A percentile compares a stretch with the other conserved stretches of the same genome.
phyloP scores from a whole-genome alignment of 2,329 filamentous ascomycete genomes.

The Paraphoma chrysanthemicola region DNA sequence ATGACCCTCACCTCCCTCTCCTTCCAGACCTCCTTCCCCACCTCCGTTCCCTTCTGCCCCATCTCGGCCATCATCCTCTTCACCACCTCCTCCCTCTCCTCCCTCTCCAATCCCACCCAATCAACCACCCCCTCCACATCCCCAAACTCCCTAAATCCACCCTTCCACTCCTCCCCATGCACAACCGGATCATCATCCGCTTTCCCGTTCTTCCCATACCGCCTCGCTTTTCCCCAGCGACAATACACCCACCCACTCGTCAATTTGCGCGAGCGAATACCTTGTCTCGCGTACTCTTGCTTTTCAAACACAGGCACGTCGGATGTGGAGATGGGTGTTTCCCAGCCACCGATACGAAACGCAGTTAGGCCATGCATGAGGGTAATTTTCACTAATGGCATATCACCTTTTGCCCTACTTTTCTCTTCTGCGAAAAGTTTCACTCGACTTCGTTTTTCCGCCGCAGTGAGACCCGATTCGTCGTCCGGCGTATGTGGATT shows the following conservation, averaged over 20 bases:
- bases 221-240: conserved; percentile 28
- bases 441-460: conserved; percentile 5
- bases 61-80: background rate
- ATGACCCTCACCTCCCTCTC: background rate
- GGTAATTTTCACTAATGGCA: conserved; percentile 25
- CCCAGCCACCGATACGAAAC: conserved; percentile 38
- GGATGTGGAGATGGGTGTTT: conserved; percentile 1
- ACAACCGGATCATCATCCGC: conserved; percentile 9
- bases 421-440: conserved; percentile 11
- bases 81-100: background rate
- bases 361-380: conserved; percentile 30
- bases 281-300: background rate
- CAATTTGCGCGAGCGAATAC: conserved; percentile 16
- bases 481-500: conserved; percentile 3
- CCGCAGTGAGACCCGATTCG: background rate
- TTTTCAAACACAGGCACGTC: background rate
- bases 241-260: conserved; percentile 34
- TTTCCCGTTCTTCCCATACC: conserved; percentile 10
- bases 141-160: conserved; percentile 34
- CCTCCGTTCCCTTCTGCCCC: background rate
- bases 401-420: conserved; percentile 15
- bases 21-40: background rate
- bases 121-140: conserved; percentile 24
- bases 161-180: conserved; percentile 32
- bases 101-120: conserved; percentile 7